Base-by-base conservation (phyloP, 805 yeast species). In the Starmerella stellata region DNA sequence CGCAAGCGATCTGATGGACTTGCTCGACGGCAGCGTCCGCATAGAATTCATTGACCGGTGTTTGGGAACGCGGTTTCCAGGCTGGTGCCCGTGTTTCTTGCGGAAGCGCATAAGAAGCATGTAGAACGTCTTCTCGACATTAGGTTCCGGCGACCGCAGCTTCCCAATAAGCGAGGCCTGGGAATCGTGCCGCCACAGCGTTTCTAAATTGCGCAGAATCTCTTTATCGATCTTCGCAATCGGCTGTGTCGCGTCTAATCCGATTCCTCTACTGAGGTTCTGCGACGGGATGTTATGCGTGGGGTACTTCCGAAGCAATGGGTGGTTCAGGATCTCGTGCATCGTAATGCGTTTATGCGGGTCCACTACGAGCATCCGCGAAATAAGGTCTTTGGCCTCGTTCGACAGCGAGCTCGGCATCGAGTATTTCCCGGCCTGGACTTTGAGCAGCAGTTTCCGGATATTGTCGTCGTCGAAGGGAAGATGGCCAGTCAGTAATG, bases 381-480 rank as follows among this genome's bases (percentile, higher is more conserved):
- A 60, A 38, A 90, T 78, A 45, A 90, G 67, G 58, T 90, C 95
- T 53, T 73, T 74, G 4, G 98, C 96, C 48, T 90, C 94, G 23
- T 63, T 48, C 2, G 93, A 77, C 30, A 90, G 62, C 42, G 76
- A 74, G 33, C 66, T 66, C 28, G 95, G 95, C 75, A 87, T 80
- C 40, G 69, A 69, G 56, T 75, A 90, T 51, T 71, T 69, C 30
- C 98, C 98, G 39, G 75, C 72, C 61, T 87, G 95, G 18, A 90
- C 98, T 56, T 90, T 90, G 48, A 82, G 62, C 36, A 90, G 65
- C 46, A 90, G 63, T 52, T 78, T 76, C 51, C 96, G 70, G 46
- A 90, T 83, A 57, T 83, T 83, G 48, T 87, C 95, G 59, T 90
- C 95, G 59, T 90, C 98, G 56, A 90, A 90, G 2, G 98, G 98